Conservation (phyloP, 2,329 filamentous ascomycete genomes). For the Colletotrichum sp. region DNA sequence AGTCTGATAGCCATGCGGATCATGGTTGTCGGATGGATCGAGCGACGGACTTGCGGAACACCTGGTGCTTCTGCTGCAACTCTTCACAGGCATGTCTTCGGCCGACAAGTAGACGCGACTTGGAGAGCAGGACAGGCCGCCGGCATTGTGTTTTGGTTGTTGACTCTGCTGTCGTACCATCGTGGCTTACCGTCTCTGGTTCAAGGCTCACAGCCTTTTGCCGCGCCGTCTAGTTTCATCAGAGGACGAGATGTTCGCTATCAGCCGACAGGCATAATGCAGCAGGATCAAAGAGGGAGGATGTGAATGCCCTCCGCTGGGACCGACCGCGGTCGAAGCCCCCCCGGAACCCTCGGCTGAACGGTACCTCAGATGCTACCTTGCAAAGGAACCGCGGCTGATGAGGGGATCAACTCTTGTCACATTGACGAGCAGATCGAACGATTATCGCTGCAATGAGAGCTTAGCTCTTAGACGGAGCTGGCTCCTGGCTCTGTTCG, state of each 20-base stretch:
- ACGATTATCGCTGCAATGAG: background rate
- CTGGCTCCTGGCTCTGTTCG: background rate
- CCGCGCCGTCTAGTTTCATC: background rate
- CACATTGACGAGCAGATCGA: background rate
- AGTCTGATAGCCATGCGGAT: background rate
- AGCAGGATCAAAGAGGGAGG: background rate
- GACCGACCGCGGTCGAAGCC: background rate
- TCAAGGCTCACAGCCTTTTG: background rate
- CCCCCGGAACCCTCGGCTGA: background rate
- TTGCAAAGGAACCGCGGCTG: background rate
- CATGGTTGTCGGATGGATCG: background rate
- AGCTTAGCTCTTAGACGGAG: background rate
- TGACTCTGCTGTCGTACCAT: background rate
- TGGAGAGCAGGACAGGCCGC: background rate
- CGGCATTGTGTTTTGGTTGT: background rate
- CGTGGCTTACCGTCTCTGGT: background rate
- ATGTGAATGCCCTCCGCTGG: background rate
- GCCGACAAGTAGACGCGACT: background rate
- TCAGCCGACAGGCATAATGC: background rate
- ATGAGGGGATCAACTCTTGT: background rate
- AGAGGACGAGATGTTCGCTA: background rate
- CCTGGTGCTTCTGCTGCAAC: background rate
- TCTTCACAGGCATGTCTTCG: background rate
- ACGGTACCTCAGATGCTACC: background rate
- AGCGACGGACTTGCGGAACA: background rate